Evolutionary conservation across 2,329 filamentous ascomycete genomes (phyloP), one percentile per base, ranked within the genome.

Genomic region (Cercospora sesami): DNA sequence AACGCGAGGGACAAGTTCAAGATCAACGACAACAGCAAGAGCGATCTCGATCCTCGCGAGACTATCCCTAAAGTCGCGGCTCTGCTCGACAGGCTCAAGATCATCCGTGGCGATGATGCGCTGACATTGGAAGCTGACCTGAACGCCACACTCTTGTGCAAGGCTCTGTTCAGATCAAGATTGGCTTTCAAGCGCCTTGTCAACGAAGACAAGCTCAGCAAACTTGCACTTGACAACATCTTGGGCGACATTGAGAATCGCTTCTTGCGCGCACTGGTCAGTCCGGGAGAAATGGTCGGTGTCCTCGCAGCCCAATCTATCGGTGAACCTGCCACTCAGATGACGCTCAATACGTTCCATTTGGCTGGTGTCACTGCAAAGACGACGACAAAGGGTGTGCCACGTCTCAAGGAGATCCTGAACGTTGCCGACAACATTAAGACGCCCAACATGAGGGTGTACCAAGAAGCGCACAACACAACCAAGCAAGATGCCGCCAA

Each of bases 271-370:
- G 88, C 94, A 58, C 89, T 91, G 74, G 94, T 97, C 69, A 92
- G 89, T 75, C 94, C 95, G 59, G 95, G 96, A 78, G 96, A 99
- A 79, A 99, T 99, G 95, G 95, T 99, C 66, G 95, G 95, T 83
- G 95, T 99, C 23, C 84, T 99, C 76, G 95, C 95, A 71, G 95
- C 96, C 6, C 95, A 99, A 82, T 99, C 95, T 33, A 99, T 99
- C 78, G 95, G 95, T 83, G 95, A 99, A 81, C 95, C 95, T 48
- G 96, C 95, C 23, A 99, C 95, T 1, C 95, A 99, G 85, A 99
- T 99, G 95, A 99, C 95, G 1, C 84, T 99, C 69, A 99, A 99
- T 83, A 99, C 95, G 26, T 99, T 99, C 91, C 95, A 99, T 86
- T 99, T 99, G 80, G 94, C 95, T 80, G 95, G 95, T 97, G 93